Conservation (phyloP, 441 rosid species). For the Aquilaria agallochum region DNA sequence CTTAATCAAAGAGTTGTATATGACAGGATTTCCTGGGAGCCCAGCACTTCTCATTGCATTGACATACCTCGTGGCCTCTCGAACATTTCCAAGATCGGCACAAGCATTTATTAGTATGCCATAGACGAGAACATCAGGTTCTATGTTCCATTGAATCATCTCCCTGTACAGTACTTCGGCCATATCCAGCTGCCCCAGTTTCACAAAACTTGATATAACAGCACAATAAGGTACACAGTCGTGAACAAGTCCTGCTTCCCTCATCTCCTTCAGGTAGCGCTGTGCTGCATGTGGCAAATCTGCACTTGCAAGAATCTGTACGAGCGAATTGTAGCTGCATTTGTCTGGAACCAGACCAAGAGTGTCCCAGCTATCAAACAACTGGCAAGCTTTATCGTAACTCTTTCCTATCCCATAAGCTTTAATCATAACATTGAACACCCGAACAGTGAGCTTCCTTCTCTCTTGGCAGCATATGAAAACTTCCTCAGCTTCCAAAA, state of each 20-base stretch:
- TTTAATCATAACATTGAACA: conserved; percentile 82
- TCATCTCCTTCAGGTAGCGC: conserved; percentile 58
- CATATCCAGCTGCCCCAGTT: conserved; percentile 52
- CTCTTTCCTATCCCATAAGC: conserved; percentile 67
- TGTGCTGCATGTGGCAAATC: conserved; percentile 58
- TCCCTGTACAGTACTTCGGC: conserved; percentile 64
- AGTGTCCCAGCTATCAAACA: conserved; percentile 66
- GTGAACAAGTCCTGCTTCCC: conserved; percentile 54
- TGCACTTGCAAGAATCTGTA: conserved; percentile 63
- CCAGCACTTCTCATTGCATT: conserved; percentile 62
- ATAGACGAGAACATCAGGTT: conserved; percentile 61
- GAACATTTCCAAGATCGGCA: conserved; percentile 67
- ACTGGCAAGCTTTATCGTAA: conserved; percentile 57
- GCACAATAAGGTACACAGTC: conserved; percentile 80
- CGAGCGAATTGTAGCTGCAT: conserved; percentile 60
- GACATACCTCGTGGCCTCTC: conserved; percentile 50
- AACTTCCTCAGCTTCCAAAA: conserved; percentile 57
- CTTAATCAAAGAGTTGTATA: conserved; percentile 75
- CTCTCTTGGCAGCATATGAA: conserved; percentile 53
- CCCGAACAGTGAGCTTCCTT: conserved; percentile 53
- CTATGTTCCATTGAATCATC: conserved; percentile 55
- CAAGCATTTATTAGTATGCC: conserved; percentile 81
- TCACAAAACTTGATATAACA: conserved; percentile 77
- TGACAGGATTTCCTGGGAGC: conserved; percentile 47
- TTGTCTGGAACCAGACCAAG: conserved; percentile 65